Evolutionary conservation across 1,284 basidiomycete species (phyloP).

Genomic region (Testicularia cyperi): DNA sequence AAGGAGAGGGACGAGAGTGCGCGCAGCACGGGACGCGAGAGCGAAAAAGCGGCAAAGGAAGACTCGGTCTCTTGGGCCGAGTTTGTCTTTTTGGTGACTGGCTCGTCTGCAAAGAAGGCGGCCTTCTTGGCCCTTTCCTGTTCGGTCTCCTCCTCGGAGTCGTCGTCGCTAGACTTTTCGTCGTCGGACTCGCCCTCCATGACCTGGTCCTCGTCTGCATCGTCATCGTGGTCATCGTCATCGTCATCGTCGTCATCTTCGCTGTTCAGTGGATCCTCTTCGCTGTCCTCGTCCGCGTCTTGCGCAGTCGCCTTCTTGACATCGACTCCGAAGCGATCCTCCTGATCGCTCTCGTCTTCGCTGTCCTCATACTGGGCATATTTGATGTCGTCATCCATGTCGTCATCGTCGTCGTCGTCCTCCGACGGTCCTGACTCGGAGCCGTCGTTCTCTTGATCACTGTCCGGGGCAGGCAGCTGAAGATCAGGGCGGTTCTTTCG

Average conservation of each 20-base stretch:
- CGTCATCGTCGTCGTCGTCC: slow-evolving; percentile 8
- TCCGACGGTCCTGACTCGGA: slow-evolving; percentile 38
- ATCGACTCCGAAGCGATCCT: slow-evolving; percentile 49
- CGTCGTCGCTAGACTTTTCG: slow-evolving; percentile 22
- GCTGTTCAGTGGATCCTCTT: slow-evolving; percentile 29
- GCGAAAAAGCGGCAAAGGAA: slow-evolving; percentile 79
- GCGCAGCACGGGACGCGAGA: slow-evolving; percentile 84
- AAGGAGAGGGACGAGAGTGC: slow-evolving; percentile 80
- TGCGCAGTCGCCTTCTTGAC: slow-evolving; percentile 45
- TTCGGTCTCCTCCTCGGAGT: slow-evolving; percentile 43
- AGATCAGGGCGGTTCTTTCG: slow-evolving; percentile 25
- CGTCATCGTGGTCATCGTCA: slow-evolving; percentile 51
- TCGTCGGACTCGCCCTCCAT: slow-evolving; percentile 7
- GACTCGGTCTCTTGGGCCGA: slow-evolving; percentile 28
- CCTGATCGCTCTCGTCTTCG: slow-evolving; percentile 66
- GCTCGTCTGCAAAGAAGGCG: slow-evolving; percentile 55
- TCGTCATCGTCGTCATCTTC: slow-evolving; percentile 21
- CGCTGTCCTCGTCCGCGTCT: slow-evolving; percentile 41
- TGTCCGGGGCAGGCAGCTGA: slow-evolving; percentile 14
- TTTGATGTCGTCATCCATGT: slow-evolving; percentile 37
- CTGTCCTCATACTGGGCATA: slow-evolving; percentile 33
- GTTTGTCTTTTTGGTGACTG: slow-evolving; percentile 5
- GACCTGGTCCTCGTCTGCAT: slow-evolving; percentile 8
- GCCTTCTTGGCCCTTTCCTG: slow-evolving; percentile 50
- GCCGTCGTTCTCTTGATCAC: slow-evolving; percentile 29